phyloP scores from a whole-genome alignment of 176 grass and related monocot genomes.

The Ensete ventricosum region DNA sequence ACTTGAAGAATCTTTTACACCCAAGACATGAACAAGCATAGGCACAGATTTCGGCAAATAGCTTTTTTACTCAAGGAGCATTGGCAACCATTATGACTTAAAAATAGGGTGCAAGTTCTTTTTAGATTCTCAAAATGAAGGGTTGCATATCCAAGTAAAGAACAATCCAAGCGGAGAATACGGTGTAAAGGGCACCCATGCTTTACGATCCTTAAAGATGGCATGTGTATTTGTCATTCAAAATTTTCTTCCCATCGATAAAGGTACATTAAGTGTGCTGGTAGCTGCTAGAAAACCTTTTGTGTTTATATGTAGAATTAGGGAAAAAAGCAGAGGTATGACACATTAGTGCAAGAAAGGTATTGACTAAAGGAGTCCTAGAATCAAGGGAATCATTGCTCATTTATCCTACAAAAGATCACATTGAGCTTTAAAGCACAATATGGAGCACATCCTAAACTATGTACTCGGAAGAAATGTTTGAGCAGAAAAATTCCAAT shows the following conservation, averaged over 20 bases:
- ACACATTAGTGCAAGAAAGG: neutral
- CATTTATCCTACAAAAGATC: neutral
- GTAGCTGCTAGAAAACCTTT: neutral
- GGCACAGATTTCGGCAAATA: neutral
- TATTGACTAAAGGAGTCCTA: too few relatives aligned
- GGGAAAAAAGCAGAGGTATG: neutral
- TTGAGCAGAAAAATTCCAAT: neutral
- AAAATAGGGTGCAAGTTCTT: neutral
- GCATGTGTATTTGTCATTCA: too few relatives aligned
- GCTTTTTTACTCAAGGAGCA: neutral
- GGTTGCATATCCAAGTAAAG: neutral
- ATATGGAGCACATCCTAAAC: neutral
- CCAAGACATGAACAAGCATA: neutral
- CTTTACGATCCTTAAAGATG: too few relatives aligned
- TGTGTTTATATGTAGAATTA: neutral
- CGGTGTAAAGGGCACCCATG: neutral
- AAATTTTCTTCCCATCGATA: too few relatives aligned
- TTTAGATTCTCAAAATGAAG: neutral
- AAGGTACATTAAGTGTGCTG: neutral
- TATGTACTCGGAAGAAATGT: too few relatives aligned
- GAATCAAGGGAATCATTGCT: neutral
- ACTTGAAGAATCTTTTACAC: neutral
- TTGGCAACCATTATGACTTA: neutral
- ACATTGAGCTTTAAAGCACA: neutral
- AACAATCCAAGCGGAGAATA: neutral